Conservation (phyloP, 1,139 yeast species). For the Blastobotrys malaysiensis region DNA sequence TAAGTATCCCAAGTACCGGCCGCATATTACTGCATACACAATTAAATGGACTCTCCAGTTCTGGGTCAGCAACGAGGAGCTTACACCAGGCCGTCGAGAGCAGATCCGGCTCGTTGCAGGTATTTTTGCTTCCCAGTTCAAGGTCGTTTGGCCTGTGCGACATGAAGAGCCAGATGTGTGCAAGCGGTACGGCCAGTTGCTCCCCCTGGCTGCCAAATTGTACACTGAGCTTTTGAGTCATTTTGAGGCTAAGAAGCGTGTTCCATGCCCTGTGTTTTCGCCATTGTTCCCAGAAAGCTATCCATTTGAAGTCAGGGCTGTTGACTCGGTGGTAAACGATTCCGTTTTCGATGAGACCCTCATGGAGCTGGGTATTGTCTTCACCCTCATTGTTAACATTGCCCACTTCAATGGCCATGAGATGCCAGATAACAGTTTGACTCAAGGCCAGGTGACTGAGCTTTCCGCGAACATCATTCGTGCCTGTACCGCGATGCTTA, state of each 20-base stretch:
- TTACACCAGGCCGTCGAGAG: slow-evolving; percentile 27
- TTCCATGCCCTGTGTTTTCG: slow-evolving; percentile 26
- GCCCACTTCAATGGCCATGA: slow-evolving; percentile 44
- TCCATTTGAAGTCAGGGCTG: slow-evolving; percentile 61
- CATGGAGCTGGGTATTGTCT: slow-evolving; percentile 51
- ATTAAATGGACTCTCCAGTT: slow-evolving; percentile 50
- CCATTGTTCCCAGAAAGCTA: slow-evolving; percentile 58
- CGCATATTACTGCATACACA: slow-evolving; percentile 45
- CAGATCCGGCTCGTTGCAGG: slow-evolving; percentile 30
- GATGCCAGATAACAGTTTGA: slow-evolving; percentile 48
- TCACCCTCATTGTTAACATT: slow-evolving; percentile 35
- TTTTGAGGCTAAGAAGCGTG: slow-evolving; percentile 18
- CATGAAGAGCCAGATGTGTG: slow-evolving; percentile 27
- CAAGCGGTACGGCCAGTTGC: slow-evolving; percentile 29
- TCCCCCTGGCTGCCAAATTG: slow-evolving; percentile 30
- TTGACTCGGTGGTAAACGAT: slow-evolving; percentile 71
- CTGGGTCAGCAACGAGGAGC: slow-evolving; percentile 25
- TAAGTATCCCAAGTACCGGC: slow-evolving; percentile 37
- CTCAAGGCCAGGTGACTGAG: slow-evolving; percentile 40
- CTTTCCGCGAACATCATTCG: slow-evolving; percentile 34
- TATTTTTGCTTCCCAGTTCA: slow-evolving; percentile 32
- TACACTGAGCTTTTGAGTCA: slow-evolving; percentile 28
- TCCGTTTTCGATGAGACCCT: slow-evolving; percentile 67
- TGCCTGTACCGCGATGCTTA: slow-evolving; percentile 37
- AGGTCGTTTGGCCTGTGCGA: slow-evolving; percentile 30